Evolutionary conservation across 1,139 yeast genomes (phyloP), one percentile per base, ranked within the genome.

Genomic region (Candida neerlandica): DNA sequence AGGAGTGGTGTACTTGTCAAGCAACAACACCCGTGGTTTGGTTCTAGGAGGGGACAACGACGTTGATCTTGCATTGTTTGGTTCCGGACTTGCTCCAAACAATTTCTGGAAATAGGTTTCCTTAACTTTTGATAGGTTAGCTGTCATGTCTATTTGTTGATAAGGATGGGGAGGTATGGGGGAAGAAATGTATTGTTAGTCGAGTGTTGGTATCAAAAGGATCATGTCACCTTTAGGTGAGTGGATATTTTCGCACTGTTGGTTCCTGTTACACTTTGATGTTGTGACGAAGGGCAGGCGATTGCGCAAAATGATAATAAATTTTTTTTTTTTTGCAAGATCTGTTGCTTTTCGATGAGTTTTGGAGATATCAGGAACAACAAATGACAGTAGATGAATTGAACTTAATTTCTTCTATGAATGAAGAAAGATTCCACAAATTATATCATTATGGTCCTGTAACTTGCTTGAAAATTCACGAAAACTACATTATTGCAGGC

Each of bases 1-100:
- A 0, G 91, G 78, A 14, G 96, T 88, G 46, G 99, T 94, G 56
- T 78, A 76, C 49, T 80, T 73, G 64, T 94, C 99, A 50, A 95
- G 77, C 41, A 94, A 74, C 35, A 94, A 74, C 32, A 92, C 96
- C 55, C 82, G 84, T 50, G 92, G 85, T 57, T 81, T 80, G 42
- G 37, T 39, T 14, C 37, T 48, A 23, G 27, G 9, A 23, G 27
- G 4, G 9, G 46, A 33, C 34, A 21, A 23, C 18, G 48, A n/a
- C 5, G 45, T 34, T 16, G 42, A 30, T 27, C 26, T 38, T n/a
- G 27, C 16, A 15, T 41, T 41, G 29, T 29, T 29, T 14, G 23
- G 4, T 5, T 23, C 18, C 11, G 2, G 23, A 7, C 15, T 10
- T 12, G 51, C 19, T 32, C 58, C 59, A 52, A 75, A 75, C 40